A percentile compares a stretch with the other conserved stretches of the same genome.
phyloP scores from a whole-genome alignment of 805 yeast species.

The Helenozyma rhizophorensis region DNA sequence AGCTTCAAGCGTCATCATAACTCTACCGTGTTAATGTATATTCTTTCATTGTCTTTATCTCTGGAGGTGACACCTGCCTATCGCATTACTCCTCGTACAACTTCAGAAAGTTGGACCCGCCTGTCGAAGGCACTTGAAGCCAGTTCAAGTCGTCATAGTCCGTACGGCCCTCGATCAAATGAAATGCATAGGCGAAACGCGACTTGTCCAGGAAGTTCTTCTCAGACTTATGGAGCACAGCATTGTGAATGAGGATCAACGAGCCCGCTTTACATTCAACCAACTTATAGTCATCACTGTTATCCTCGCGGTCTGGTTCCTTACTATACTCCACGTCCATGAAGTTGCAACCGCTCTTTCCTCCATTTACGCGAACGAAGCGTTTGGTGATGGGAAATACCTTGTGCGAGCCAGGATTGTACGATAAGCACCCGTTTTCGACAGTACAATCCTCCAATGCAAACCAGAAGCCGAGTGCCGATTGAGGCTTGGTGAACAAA shows the following conservation, averaged over 20 bases:
- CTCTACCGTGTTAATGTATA: too few species aligned
- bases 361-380: slow-evolving; percentile 51
- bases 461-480: slow-evolving; percentile 78
- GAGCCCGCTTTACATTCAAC: slow-evolving; percentile 71
- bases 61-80: not conserved
- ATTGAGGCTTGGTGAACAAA: slow-evolving; percentile 64
- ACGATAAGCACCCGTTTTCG: slow-evolving; percentile 65
- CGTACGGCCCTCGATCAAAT: slow-evolving; percentile 64
- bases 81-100: slow-evolving; percentile 23
- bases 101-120: slow-evolving; percentile 58
- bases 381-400: slow-evolving; percentile 52
- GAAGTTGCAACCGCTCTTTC: slow-evolving; percentile 55
- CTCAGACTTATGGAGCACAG: slow-evolving; percentile 69
- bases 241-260: slow-evolving; percentile 64
- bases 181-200: slow-evolving; percentile 77
- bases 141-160: slow-evolving; percentile 65
- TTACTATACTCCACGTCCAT: slow-evolving; percentile 32
- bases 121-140: slow-evolving; percentile 73
- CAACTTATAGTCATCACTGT: slow-evolving; percentile 36
- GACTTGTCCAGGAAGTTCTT: slow-evolving; percentile 51
- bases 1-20: too few species aligned
- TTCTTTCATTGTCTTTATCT: too few species aligned
- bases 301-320: too few species aligned
- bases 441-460: slow-evolving; percentile 71
- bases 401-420: slow-evolving; percentile 68